These are phyloP conservation scores for Gossypium lobatum DNA, from an alignment of 441 rosid species.

Conservation along the genomic window DNA sequence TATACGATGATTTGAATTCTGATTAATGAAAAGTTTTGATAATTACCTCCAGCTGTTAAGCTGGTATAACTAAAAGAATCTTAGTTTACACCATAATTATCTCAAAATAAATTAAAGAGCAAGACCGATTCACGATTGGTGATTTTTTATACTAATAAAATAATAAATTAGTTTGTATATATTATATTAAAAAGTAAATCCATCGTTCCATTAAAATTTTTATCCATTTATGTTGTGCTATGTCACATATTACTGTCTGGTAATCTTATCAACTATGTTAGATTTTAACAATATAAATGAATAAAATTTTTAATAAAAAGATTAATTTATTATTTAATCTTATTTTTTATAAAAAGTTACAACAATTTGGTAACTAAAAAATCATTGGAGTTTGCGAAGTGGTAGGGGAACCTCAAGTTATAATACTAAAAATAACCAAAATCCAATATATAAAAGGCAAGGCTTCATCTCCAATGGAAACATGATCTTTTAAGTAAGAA, in stretches of 20 bases:
- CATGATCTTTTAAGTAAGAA: neutral
- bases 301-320: no score
- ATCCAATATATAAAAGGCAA: neutral
- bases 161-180: accelerated
- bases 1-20: no score
- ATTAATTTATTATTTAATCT: no score
- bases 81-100: neutral
- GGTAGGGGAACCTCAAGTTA: neutral
- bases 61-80: no score
- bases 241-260: accelerated
- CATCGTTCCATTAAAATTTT: accelerated
- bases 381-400: neutral
- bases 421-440: neutral
- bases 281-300: no score
- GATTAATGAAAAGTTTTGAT: no score
- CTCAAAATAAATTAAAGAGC: neutral
- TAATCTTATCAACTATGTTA: no score
- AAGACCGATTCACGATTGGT: neutral
- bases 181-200: no score
- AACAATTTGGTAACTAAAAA: no score
- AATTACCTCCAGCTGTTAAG: no score
- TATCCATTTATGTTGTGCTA: no score
- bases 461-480: neutral
- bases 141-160: neutral
- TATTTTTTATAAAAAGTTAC: no score